Base-by-base conservation (phyloP, 2,329 filamentous ascomycete genomes). In the Phyllachora maydis region DNA sequence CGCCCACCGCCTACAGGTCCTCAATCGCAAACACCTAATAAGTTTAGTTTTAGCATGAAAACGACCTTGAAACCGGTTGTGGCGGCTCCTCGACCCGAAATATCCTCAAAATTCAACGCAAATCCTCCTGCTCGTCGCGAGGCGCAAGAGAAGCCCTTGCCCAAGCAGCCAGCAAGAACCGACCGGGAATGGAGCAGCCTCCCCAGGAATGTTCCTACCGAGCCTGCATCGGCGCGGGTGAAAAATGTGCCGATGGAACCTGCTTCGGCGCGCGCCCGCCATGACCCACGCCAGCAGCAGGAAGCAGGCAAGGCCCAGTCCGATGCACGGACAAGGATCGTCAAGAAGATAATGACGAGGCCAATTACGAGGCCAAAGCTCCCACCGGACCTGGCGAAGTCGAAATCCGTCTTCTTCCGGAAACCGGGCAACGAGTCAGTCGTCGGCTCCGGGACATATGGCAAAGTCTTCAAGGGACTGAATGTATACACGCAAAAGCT, bases 361-460 rank as follows among this genome's bases (percentile, higher is more conserved):
- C 50, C 67, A 8, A 88, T 82, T 40, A 56, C 68, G 22, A 68
- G 71, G 24, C 81, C 79, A 3, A 63, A 56, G 4, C 51, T 95
- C 2, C 52, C 72, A 0, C 52, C 68, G 13, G 78, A 92, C 16
- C 65, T 85, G 36, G 66, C 69, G 8, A 54, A 59, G 5, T 91
- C 83, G 0, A 75, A 85, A 21, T 93, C 83, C 1, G 82, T 95
- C 4, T 95, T 90, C 47, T 92, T 75, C 50, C 65, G 85, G 32
- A 95, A 93, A 42, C 83, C 83, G 2, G 85, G 85, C n/a, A 92
- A 95, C 36, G 85, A 91, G 43, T 95, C 85, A 1, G 85, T 95
- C 1, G 75, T 95, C 11, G 85, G 85, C 10, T 91, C 85, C 20
- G 85, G 85, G 8, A 95, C 85, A 1, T 95, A 93, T 38, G 88